Conservation (phyloP, 2,329 filamentous ascomycete genomes). For the Rosellinia necatrix region DNA sequence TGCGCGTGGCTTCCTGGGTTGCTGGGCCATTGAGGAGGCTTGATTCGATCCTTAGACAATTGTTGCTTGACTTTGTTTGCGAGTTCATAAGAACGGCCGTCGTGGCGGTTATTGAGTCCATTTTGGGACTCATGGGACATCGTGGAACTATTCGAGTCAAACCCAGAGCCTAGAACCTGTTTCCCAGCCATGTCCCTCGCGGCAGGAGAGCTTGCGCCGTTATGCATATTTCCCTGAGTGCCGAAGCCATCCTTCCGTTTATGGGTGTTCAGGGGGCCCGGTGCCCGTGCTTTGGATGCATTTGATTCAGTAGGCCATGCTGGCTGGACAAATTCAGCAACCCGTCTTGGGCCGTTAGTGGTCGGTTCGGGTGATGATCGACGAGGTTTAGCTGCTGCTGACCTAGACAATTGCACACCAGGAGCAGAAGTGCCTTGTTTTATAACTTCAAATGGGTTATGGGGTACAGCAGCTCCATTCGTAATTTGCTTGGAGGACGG, state of each 20-base stretch:
- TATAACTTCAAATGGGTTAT: conserved; percentile 24
- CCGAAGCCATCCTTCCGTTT: conserved; percentile 29
- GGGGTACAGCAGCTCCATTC: conserved; percentile 2
- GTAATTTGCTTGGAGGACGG: conserved; percentile 24
- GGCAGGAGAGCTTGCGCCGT: conserved; percentile 23
- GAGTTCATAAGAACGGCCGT: conserved; percentile 34
- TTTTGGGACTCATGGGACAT: neutral
- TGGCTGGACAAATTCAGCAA: conserved; percentile 33
- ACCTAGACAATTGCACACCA: conserved; percentile 1
- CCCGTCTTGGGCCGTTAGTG: conserved; percentile 16
- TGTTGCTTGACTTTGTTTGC: conserved; percentile 57
- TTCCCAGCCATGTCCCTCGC: conserved; percentile 17
- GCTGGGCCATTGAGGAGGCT: conserved; percentile 59
- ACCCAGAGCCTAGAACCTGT: neutral
- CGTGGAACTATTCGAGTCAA: neutral
- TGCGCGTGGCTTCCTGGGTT: conserved; percentile 58
- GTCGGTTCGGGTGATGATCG: neutral
- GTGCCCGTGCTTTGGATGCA: neutral
- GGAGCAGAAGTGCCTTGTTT: neutral
- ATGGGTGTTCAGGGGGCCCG: neutral
- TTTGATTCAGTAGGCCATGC: conserved; percentile 33
- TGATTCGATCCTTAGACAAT: conserved; percentile 59
- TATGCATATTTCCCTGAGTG: conserved; percentile 25
- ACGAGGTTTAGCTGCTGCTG: neutral
- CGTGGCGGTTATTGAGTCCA: conserved; percentile 6